Base-by-base conservation (phyloP, 2,329 filamentous ascomycete species). In the Monilinia vaccinii-corymbosi region DNA sequence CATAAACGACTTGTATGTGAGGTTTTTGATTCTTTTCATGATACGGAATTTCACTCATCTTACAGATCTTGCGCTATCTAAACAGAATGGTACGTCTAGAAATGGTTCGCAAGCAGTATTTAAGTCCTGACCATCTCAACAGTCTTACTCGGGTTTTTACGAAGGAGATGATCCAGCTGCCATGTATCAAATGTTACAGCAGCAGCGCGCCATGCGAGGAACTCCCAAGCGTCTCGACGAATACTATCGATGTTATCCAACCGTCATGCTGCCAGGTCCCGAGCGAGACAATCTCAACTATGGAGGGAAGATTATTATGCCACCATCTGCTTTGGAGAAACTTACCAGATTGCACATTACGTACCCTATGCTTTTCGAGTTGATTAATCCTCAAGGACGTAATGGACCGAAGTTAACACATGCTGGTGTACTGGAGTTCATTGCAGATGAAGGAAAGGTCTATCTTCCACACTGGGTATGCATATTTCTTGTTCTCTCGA, bases 201-300 rank as follows among this genome's bases (percentile, higher is more conserved):
- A 68, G 49, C 59, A 62, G 18, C 61, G 66, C 11, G 66, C 65
- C 58, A 64, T 61, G 61, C 56, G 66, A 46, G 64, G 64, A 23
- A 56, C 74, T 79, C 73, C 69, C 79, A 88, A 91, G 69, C 89
- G 92, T 62, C 99, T 99, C 77, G 93, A 99, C 75, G 94, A 99
- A 75, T 97, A 96, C 78, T 97, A 97, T 76, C 87, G 94, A 70
- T 97, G 92, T 79, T 99, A 97, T 71, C 94, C 94, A 47, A 83
- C 97, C 69, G 86, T 87, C 69, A 97, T 99, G 92, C 85, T 96
- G 64, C 91, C 92, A 14, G 92, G 93, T 3, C 84, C 90, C 42
- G 92, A 97, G 70, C 84, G 94, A 66, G 88, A 89, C 56, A 87
- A 92, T 67, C 86, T 96, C 63, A 97, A 97, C 78, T 92, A 94